A percentile compares a stretch with the other conserved stretches of the same genome.
Conservation (phyloP, 2,329 filamentous ascomycete species). For the Diaporthe caulivora region DNA sequence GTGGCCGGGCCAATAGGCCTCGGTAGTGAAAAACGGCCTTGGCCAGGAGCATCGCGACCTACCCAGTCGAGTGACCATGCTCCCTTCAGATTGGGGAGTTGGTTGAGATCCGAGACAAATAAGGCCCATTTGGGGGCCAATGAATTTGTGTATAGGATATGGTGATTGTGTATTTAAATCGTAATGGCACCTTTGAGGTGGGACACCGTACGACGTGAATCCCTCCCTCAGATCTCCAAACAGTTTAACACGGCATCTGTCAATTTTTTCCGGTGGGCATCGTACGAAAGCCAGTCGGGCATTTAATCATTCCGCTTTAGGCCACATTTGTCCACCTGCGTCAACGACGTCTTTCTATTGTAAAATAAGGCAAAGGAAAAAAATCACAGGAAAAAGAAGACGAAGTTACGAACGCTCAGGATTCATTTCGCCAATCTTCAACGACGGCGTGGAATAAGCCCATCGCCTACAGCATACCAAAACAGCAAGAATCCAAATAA, state of each 20-base stretch:
- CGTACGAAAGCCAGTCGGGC: too few species aligned
- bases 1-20: neutral
- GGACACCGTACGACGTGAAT: neutral
- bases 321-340: neutral
- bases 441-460: too few species aligned
- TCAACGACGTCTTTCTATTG: too few species aligned
- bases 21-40: neutral
- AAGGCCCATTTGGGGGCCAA: neutral
- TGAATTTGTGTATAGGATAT: neutral
- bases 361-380: too few species aligned
- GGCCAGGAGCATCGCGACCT: neutral
- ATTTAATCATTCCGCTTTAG: too few species aligned
- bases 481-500: neutral
- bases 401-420: too few species aligned
- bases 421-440: neutral
- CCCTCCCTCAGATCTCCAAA: neutral
- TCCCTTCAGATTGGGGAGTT: too few species aligned
- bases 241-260: too few species aligned
- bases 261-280: too few species aligned
- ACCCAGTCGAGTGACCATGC: neutral
- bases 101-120: neutral
- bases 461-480: neutral
- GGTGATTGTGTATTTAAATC: neutral
- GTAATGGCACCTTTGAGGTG: neutral
- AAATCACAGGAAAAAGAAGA: too few species aligned